Evolutionary conservation across 495 filamentous ascomycete species (phyloP), one percentile per base, ranked within the genome.

Genomic region (Aspergillus egyptiacus): DNA sequence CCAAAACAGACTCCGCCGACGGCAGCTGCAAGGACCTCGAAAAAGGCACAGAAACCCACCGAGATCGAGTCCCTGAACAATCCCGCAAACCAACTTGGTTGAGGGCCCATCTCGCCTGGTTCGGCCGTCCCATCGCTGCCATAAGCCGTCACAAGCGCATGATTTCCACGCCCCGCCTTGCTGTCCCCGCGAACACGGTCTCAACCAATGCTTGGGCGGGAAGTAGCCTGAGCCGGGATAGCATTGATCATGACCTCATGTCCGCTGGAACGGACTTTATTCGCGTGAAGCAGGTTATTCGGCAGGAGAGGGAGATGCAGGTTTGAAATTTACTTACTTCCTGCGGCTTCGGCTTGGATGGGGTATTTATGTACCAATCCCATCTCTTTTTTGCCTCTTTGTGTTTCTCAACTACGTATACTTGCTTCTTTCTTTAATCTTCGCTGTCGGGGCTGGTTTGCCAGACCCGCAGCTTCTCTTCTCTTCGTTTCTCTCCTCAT

Each of bases 121-220:
- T 64, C n/a, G 28, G 33, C 37, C 53, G 30, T 18, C 44, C 52
- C 2, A 27, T 39, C 27, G 19, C 40, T 32, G 27, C 42, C n/a
- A n/a, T n/a, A n/a, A n/a, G n/a, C 0, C 13, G 44, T 31, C 51
- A 20, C 2, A 56, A 64, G 13, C 42, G 28, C 17, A 53, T 18
- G 47, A 40, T 19, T 31, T 53, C 20, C 28, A 48, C 51, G 9
- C 68, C 36, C 5, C 34, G 61, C 24, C 32, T 69, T 10, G 51
- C 61, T 11, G 48, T 28, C 19, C 47, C 61, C 0, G 52, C 49
- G 11, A 64, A 55, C 37, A 69, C 64, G 0, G 42, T 72, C 31
- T 59, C 34, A n/a, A 62, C 69, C 2, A 72, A 53, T 51, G 69
- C 69, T 0, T 72, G 69, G 69, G 69, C 67, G 0, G 61, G 52